Conservation (phyloP, 805 yeast genomes). For the Priceomyces medius region DNA sequence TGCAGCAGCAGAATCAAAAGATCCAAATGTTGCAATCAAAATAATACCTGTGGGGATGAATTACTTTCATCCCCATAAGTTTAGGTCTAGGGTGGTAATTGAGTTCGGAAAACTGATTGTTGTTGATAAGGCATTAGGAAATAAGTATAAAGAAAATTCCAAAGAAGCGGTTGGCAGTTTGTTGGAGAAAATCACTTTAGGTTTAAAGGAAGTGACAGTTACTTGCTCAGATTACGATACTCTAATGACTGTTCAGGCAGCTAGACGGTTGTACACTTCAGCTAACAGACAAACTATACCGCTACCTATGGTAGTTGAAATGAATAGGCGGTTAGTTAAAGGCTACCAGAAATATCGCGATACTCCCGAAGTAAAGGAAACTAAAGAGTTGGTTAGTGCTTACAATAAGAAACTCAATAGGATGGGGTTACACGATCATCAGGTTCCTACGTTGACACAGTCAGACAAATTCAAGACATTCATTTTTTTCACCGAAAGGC, state of each 20-base stretch:
- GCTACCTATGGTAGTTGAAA: conserved; percentile 40
- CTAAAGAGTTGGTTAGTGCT: conserved; percentile 29
- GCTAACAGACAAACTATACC: conserved; percentile 35
- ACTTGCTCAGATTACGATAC: conserved; percentile 44
- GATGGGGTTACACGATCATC: conserved; percentile 41
- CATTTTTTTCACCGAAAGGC: conserved; percentile 23
- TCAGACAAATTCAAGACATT: conserved; percentile 22
- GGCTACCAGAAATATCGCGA: conserved; percentile 36
- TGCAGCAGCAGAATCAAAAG: conserved; percentile 29
- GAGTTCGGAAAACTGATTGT: conserved; percentile 44
- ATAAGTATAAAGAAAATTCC: conserved; percentile 24
- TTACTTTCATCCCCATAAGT: conserved; percentile 42
- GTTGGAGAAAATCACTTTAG: conserved; percentile 29
- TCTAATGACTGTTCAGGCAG: conserved; percentile 43
- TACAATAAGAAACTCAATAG: conserved; percentile 32
- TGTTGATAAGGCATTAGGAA: conserved; percentile 29
- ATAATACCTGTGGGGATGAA: conserved; percentile 43
- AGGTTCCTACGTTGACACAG: conserved; percentile 30
- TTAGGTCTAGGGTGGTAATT: conserved; percentile 41
- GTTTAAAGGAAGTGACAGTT: conserved; percentile 39
- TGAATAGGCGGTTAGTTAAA: conserved; percentile 37
- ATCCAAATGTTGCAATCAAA: conserved; percentile 24
- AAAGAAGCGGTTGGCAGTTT: conserved; percentile 27
- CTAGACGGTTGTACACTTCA: conserved; percentile 39
- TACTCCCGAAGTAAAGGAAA: conserved; percentile 31